A percentile compares a stretch with the other conserved stretches of the same genome.
These are phyloP conservation scores for Plenodomus biglobosus DNA, from an alignment of 2,329 filamentous ascomycete species.

Conservation along the genomic window DNA sequence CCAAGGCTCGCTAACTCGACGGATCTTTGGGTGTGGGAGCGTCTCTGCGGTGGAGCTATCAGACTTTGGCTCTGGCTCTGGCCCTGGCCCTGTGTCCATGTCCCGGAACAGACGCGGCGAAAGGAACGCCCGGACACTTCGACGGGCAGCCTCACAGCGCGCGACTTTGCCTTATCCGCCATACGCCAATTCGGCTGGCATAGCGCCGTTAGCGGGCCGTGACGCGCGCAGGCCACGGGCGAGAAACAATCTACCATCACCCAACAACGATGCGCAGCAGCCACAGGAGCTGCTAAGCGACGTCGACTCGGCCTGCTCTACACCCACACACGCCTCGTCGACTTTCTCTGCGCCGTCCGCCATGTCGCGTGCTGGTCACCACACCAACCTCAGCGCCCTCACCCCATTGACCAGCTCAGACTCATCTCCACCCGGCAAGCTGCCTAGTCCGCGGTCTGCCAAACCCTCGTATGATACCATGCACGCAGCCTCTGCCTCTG, in stretches of 20 bases:
- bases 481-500: constrained; percentile 35
- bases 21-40: constrained; percentile 16
- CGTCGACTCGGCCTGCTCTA: constrained; percentile 70
- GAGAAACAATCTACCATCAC: constrained; percentile 24
- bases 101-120: constrained; percentile 51
- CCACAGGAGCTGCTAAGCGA: constrained; percentile 68
- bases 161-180: constrained; percentile 25
- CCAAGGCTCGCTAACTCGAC: constrained; percentile 23
- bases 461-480: constrained; percentile 44
- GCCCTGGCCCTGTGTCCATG: constrained; percentile 68
- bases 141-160: constrained; percentile 31
- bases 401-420: constrained; percentile 68
- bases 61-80: constrained; percentile 74
- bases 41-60: constrained; percentile 73
- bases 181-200: constrained; percentile 13
- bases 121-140: constrained; percentile 20
- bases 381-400: constrained; percentile 56
- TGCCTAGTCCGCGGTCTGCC: constrained; percentile 54
- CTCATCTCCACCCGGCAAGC: constrained; percentile 63
- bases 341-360: constrained; percentile 62
- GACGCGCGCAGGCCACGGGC: constrained; percentile 15
- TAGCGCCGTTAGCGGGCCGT: constrained; percentile 15
- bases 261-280: constrained; percentile 35
- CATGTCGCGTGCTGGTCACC: constrained; percentile 59
- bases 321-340: constrained; percentile 61